Evolutionary conservation across 169 alveolate genomes (phyloP), one percentile per base, ranked within the genome.

Genomic region (Plasmodium knowlesi): DNA sequence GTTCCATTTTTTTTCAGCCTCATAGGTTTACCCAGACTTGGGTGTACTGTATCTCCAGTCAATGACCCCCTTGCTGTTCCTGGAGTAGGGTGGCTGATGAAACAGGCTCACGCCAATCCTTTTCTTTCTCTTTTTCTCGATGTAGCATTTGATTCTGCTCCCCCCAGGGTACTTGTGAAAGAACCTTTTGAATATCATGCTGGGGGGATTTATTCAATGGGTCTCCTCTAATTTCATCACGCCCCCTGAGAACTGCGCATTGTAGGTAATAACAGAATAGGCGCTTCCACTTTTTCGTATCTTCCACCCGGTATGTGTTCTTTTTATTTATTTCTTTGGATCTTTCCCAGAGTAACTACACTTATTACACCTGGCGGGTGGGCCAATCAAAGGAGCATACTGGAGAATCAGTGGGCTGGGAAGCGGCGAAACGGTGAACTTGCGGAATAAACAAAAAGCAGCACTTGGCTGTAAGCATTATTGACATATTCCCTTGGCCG

Each of bases 21-120:
- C 37, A 0, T 22, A 2, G n/a, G 37, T 14, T 80, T 94, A 94
- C 95, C 95, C 95, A 10, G 93, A 80, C 74, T 94, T 94, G n/a
- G 96, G 96, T 57, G 94, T 74, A 30, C 78, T 78, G 79, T 95
- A 92, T 90, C 91, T 92, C 96, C 96, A 95, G 83, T 95, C 96
- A 19, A 95, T 92, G 16, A 34, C 67, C 19, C 84, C 22, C 53
- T 88, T 88, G 43, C 89, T 78, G 41, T 88, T 78, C 53, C 72
- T 88, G 14, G 94, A 88, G 82, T 88, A 88, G 41, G 71, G 41
- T 0, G 94, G 94, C 57, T 88, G 94, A 71, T 88, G 94, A 30
- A 88, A 88, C 72, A 88, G 71, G 28, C 85, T 88, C 9, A 53
- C 79, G 16, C 70, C 57, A 79, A 72, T 39, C 46, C 34, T 88